Base-by-base conservation (phyloP, 306 rosid species). In the Quercus mongolica region DNA sequence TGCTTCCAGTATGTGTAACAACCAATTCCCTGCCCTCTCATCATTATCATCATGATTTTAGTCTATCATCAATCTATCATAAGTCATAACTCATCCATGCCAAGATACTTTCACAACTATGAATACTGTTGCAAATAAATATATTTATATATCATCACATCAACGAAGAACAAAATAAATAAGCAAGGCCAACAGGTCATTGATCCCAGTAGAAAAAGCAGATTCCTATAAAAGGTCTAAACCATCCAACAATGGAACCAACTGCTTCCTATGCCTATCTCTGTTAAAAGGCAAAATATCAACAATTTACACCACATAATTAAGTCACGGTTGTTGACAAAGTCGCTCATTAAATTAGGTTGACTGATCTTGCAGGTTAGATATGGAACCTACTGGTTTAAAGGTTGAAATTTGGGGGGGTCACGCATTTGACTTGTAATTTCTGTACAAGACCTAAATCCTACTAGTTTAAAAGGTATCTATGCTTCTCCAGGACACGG, bases 391-490 rank as follows among this genome's bases (percentile, higher is more conserved):
- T 77, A 79, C 70, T 69, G 73, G 85, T 74, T 77, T 55, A 57
- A 62, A 74, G 78, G 74, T 72, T 69, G 79, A 68, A 80, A 69
- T 73, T 56, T 41, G 11, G 46, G 12, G 12, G 74, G 76, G 68
- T 75, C 65, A 63, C 62, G 74, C 56, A 26, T 76, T 83, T 81
- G 58, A 82, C 61, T 58, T 73, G 86, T 77, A 83, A 78, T 78
- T 76, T 76, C 88, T 84, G 83, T 89, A 86, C 92, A 85, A 82
- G 76, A 82, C 80, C 85, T 90, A 86, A 80, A 85, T 74, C 78
- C 88, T 87, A 82, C 84, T 55, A 83, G 65, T 61, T 70, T 78
- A 31, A 75, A 35, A 74, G 78, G 81, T 81, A 77, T 56, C 74
- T 38, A 58, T 69, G 77, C 35, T 62, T 75, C 59, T 76, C 59